Evolutionary conservation across 2,329 filamentous ascomycete genomes (phyloP).

Genomic region (Hypomyces perniciosus): DNA sequence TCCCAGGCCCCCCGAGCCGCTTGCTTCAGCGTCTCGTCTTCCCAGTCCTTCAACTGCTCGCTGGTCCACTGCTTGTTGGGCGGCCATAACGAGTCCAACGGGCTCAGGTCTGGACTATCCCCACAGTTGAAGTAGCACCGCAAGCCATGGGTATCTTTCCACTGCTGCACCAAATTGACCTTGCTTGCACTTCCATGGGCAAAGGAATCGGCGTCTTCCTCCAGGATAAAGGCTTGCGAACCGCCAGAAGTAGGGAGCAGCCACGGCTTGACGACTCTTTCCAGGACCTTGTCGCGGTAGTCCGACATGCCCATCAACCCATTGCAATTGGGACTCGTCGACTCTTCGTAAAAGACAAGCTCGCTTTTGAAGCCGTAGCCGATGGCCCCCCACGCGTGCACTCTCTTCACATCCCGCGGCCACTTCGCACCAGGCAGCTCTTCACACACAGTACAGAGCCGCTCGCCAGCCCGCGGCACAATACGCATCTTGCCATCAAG

Average conservation of each 20-base stretch:
- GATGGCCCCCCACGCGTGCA: constrained; percentile 31
- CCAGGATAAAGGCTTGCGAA: constrained; percentile 24
- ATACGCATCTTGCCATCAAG: constrained; percentile 32
- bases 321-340: constrained; percentile 26
- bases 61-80: constrained; percentile 28
- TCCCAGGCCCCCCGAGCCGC: constrained; percentile 27
- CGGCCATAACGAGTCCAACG: constrained; percentile 32
- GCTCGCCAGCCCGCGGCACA: constrained; percentile 29
- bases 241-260: constrained; percentile 15
- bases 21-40: constrained; percentile 27
- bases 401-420: constrained; percentile 28
- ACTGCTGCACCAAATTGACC: constrained; percentile 29
- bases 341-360: constrained; percentile 32
- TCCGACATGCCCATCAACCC: constrained; percentile 30
- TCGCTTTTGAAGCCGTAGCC: constrained; percentile 34
- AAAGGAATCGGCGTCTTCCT: constrained; percentile 31
- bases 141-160: constrained; percentile 30
- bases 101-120: constrained; percentile 32
- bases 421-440: constrained; percentile 21
- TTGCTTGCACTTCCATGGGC: constrained; percentile 32
- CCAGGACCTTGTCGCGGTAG: constrained; percentile 30
- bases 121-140: constrained; percentile 30
- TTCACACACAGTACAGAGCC: constrained; percentile 24
- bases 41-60: constrained; percentile 25
- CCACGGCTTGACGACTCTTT: constrained; percentile 30